Evolutionary conservation across 2,329 filamentous ascomycete genomes (phyloP).

Genomic region (Sclerotinia nivalis): DNA sequence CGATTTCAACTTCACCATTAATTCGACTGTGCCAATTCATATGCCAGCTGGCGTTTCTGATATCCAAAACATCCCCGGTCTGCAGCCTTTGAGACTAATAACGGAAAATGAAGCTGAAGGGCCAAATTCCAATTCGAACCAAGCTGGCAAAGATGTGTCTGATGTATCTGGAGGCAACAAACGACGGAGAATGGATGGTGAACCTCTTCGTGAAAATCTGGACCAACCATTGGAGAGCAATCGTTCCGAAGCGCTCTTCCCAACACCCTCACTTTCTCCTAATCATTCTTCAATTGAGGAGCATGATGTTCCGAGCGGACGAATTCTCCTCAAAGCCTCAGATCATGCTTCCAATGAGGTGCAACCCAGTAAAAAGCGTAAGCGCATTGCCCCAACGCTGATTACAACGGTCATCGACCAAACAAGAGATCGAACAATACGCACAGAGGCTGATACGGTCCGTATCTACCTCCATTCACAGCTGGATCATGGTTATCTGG

Average conservation of each 20-base stretch:
- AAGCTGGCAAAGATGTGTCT: background rate
- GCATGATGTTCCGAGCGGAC: background rate
- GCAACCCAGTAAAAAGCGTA: slow-evolving; percentile 37
- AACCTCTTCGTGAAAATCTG: background rate
- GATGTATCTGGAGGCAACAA: background rate
- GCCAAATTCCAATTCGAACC: background rate
- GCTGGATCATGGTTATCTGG: slow-evolving; percentile 42
- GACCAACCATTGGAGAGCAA: background rate
- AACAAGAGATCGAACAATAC: slow-evolving; percentile 31
- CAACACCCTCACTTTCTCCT: background rate
- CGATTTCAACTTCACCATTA: slow-evolving; percentile 21
- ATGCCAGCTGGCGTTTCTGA: background rate
- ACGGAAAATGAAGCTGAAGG: background rate
- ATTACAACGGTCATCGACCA: slow-evolving; percentile 34
- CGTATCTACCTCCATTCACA: slow-evolving; percentile 11
- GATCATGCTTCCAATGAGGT: background rate
- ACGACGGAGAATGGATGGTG: slow-evolving; percentile 6
- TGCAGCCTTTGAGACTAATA: slow-evolving; percentile 7
- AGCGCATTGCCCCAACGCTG: slow-evolving; percentile 40
- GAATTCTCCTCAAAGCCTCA: background rate
- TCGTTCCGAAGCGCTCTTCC: background rate
- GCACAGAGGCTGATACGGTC: slow-evolving; percentile 32
- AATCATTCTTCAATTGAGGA: background rate
- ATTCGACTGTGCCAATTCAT: slow-evolving; percentile 18
- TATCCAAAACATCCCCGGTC: background rate